These are phyloP conservation scores for Tuber magnatum DNA, from an alignment of 495 filamentous ascomycete species.

Conservation along the genomic window DNA sequence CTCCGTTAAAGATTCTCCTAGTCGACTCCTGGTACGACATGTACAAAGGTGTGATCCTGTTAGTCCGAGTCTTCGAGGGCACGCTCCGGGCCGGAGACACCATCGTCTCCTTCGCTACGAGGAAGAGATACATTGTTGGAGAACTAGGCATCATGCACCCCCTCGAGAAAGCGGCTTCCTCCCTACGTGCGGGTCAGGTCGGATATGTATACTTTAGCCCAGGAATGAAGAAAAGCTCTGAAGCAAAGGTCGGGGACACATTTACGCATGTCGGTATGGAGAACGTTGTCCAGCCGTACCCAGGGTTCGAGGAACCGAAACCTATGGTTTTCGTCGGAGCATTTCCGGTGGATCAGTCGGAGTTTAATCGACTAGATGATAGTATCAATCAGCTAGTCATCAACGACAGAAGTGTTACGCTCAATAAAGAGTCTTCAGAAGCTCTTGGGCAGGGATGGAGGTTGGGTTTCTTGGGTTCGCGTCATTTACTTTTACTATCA, in stretches of 20 bases:
- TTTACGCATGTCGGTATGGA: conserved; percentile 80
- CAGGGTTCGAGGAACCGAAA: conserved; percentile 95
- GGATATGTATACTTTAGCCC: conserved; percentile 96
- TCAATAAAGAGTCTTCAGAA: conserved; percentile 88
- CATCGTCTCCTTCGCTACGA: conserved; percentile 75
- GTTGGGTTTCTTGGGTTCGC: conserved; percentile 69
- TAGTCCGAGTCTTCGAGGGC: conserved; percentile 89
- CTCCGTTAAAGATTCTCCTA: conserved; percentile 71
- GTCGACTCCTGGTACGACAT: conserved; percentile 98
- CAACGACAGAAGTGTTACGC: conserved; percentile 88
- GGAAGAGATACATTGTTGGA: conserved; percentile 79
- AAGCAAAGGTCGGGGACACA: conserved; percentile 93
- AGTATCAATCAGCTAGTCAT: conserved; percentile 88
- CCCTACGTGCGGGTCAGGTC: conserved; percentile 82
- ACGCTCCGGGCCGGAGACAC: conserved; percentile 73
- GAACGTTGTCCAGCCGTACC: conserved; percentile 66
- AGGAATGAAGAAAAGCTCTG: conserved; percentile 91
- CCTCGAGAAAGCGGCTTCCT: conserved; percentile 68
- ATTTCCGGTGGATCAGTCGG: conserved; percentile 81
- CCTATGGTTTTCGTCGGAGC: conserved; percentile 96
- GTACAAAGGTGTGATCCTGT: conserved; percentile 85
- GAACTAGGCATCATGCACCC: conserved; percentile 98
- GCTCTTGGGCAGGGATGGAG: conserved; percentile 91
- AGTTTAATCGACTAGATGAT: conserved; percentile 82
- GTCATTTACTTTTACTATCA: not conserved